phyloP scores from a whole-genome alignment of 1,284 basidiomycete species.

The Ganoderma boninense region DNA sequence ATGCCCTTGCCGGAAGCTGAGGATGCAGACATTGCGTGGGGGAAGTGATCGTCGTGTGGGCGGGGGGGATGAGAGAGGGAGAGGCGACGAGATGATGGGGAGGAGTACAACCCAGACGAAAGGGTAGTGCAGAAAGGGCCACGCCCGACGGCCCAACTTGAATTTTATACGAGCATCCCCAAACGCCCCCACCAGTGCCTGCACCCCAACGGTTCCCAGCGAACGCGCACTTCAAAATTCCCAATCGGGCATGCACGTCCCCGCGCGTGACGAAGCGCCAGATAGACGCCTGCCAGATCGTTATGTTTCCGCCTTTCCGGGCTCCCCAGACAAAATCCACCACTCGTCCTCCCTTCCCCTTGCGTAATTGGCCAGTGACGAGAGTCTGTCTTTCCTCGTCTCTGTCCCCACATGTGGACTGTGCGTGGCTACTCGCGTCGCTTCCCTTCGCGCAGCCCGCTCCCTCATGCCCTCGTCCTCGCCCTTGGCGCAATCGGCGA shows the following conservation, averaged over 20 bases:
- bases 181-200: constrained; percentile 24
- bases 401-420: constrained; percentile 15
- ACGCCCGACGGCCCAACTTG: constrained; percentile 13
- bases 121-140: constrained; percentile 26
- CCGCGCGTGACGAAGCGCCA: constrained; percentile 4
- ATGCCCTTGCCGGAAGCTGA: constrained; percentile 44
- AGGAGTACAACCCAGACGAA: constrained; percentile 25
- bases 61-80: constrained; percentile 20
- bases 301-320: constrained; percentile 18
- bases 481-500: constrained; percentile 11
- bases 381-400: neutral
- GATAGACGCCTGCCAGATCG: constrained; percentile 27
- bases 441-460: constrained; percentile 29
- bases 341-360: neutral
- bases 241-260: constrained; percentile 19
- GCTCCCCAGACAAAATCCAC: constrained; percentile 15
- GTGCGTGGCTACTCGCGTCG: constrained; percentile 20
- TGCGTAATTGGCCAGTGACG: neutral
- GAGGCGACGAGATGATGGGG: constrained; percentile 30
- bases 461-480: constrained; percentile 22
- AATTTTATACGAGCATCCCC: constrained; percentile 33
- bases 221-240: constrained; percentile 27
- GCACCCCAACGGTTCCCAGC: constrained; percentile 35
- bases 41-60: constrained; percentile 25
- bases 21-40: constrained; percentile 36